Evolutionary conservation across 371 early-diverging fungal species (phyloP).

Genomic region (Mortierella sp.): DNA sequence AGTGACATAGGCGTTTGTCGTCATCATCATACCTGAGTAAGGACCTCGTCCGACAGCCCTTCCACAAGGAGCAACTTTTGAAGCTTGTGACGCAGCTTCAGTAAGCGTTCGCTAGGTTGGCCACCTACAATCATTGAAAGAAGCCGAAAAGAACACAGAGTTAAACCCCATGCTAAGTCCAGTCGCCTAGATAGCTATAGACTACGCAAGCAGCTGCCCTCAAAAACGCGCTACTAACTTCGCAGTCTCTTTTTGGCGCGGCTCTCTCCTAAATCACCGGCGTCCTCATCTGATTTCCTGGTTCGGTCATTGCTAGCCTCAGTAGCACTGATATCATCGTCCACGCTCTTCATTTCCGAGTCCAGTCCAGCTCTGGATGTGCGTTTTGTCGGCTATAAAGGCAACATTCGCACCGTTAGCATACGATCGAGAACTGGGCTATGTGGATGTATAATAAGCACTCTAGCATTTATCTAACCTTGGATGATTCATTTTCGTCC

Average conservation of each 20-base stretch:
- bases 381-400: slow-evolving; percentile 24
- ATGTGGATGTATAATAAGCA: too few relatives aligned
- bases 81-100: slow-evolving; percentile 35
- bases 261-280: slow-evolving; percentile 25
- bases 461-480: too few relatives aligned
- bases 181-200: too few relatives aligned
- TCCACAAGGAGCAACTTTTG: slow-evolving; percentile 29
- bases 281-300: slow-evolving; percentile 32
- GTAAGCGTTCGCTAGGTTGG: slow-evolving; percentile 31
- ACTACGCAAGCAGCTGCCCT: too few relatives aligned
- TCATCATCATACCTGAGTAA: slow-evolving; percentile 32
- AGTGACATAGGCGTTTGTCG: not conserved
- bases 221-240: slow-evolving; percentile 1
- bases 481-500: slow-evolving; percentile 27
- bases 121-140: slow-evolving; percentile 9
- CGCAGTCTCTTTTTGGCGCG: slow-evolving; percentile 23
- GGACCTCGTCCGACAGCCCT: slow-evolving; percentile 25
- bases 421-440: too few relatives aligned
- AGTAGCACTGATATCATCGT: slow-evolving; percentile 14
- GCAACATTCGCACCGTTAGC: not conserved
- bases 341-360: slow-evolving; percentile 21
- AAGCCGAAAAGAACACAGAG: not conserved
- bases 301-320: slow-evolving; percentile 17
- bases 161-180: too few relatives aligned
- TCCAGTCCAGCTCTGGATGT: slow-evolving; percentile 8